These are phyloP conservation scores for Cronartium quercuum DNA, from an alignment of 1,284 basidiomycete species.

Conservation along the genomic window DNA sequence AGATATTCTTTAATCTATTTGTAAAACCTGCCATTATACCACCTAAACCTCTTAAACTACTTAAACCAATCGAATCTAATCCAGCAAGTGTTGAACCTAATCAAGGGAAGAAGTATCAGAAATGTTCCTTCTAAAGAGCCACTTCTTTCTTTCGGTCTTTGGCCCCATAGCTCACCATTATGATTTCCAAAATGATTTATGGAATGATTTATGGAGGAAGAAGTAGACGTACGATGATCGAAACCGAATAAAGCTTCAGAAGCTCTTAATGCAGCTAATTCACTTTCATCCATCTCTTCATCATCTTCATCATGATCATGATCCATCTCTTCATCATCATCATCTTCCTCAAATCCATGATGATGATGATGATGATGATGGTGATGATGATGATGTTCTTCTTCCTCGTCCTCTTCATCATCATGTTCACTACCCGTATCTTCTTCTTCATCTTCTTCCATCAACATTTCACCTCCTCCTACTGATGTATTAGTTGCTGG, in stretches of 20 bases:
- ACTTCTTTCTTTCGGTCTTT: conserved; percentile 12
- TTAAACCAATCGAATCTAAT: conserved; percentile 33
- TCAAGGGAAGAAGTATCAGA: not conserved
- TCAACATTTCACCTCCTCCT: not conserved
- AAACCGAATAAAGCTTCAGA: conserved; percentile 36
- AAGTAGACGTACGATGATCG: conserved; percentile 38
- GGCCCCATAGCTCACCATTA: conserved; percentile 28
- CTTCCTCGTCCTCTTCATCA: conserved; percentile 20
- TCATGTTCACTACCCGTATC: conserved; percentile 26
- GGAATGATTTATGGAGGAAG: no score
- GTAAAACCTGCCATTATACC: conserved; percentile 82
- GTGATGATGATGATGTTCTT: conserved; percentile 18
- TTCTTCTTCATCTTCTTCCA: conserved; percentile 24
- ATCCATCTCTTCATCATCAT: conserved; percentile 37
- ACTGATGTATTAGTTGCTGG: not conserved
- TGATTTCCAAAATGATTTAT: conserved; percentile 17
- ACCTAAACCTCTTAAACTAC: conserved; percentile 57
- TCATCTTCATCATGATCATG: conserved; percentile 33
- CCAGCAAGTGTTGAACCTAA: conserved; percentile 23
- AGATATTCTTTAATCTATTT: conserved; percentile 78
- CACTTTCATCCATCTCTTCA: conserved; percentile 38
- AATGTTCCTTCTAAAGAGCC: not conserved
- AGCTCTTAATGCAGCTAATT: conserved; percentile 34
- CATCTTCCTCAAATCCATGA: no score
- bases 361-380: no score